A percentile compares a stretch with the other conserved stretches of the same genome.
phyloP scores from a whole-genome alignment of 441 rosid species.

The Omphalea diandra region DNA sequence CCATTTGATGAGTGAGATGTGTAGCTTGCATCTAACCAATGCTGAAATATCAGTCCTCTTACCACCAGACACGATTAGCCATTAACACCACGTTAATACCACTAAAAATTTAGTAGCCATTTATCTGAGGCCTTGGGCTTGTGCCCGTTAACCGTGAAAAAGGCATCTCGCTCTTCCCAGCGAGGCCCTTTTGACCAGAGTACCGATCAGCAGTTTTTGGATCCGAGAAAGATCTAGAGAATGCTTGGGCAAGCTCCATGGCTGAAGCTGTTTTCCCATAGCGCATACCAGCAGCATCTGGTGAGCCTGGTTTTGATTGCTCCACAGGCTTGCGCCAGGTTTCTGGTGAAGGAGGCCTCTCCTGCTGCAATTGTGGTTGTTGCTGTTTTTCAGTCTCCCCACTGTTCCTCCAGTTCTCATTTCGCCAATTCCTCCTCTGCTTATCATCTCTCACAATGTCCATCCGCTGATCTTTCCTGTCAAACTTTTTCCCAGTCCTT shows the following conservation, averaged over 20 bases:
- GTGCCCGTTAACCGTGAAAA: slow-evolving; percentile 69
- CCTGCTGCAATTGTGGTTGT: slow-evolving; percentile 42
- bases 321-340: slow-evolving; percentile 70
- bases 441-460: slow-evolving; percentile 47
- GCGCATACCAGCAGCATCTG: slow-evolving; percentile 46
- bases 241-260: slow-evolving; percentile 73
- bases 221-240: slow-evolving; percentile 59
- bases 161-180: slow-evolving; percentile 51
- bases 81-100: no score
- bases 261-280: slow-evolving; percentile 80
- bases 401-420: slow-evolving; percentile 47
- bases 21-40: not conserved
- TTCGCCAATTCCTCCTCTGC: slow-evolving; percentile 64
- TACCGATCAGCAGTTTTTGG: slow-evolving; percentile 43
- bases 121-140: slow-evolving; percentile 49
- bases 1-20: slow-evolving; percentile 2
- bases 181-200: slow-evolving; percentile 33
- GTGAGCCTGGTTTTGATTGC: slow-evolving; percentile 48
- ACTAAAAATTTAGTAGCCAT: slow-evolving; percentile 54
- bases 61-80: not conserved
- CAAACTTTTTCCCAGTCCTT: slow-evolving; percentile 46
- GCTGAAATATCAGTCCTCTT: slow-evolving; percentile 11
- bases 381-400: slow-evolving; percentile 47
- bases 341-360: slow-evolving; percentile 79
- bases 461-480: slow-evolving; percentile 47